Conservation (phyloP, 345 rosid species). For the Corchorus capsularis region DNA sequence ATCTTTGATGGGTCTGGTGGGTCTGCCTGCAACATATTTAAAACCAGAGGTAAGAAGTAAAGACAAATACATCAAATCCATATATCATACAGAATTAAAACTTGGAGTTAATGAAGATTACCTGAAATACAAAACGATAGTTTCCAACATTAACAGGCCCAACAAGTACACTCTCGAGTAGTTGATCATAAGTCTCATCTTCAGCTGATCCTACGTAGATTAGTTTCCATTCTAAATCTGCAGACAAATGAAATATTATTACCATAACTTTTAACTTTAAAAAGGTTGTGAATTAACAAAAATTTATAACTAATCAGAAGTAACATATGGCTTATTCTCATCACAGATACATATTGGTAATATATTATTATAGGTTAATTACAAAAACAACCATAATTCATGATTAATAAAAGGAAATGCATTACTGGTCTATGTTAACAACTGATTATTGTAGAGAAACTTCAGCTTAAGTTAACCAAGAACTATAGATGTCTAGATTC, state of each 20-base stretch:
- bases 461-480: too few species aligned
- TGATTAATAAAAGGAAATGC: not conserved
- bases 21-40: conserved; percentile 59
- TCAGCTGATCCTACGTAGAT: conserved; percentile 97
- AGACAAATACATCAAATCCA: not conserved
- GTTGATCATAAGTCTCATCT: conserved; percentile 88
- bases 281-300: conserved; percentile 2
- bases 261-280: not conserved
- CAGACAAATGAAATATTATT: conserved; percentile 3
- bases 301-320: not conserved
- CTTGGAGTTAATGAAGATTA: conserved; percentile 20
- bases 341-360: not conserved
- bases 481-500: too few species aligned
- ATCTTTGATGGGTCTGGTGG: conserved; percentile 92
- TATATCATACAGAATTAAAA: not conserved
- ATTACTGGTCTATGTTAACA: not conserved
- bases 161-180: conserved; percentile 84
- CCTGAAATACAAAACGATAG: conserved; percentile 89
- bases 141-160: conserved; percentile 95
- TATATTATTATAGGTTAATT: not conserved
- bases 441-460: not conserved
- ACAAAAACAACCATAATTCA: not conserved
- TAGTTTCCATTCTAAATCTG: conserved; percentile 97
- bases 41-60: not conserved
- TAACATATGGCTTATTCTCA: not conserved